Base-by-base conservation (phyloP, 1,284 basidiomycete species). In the Malassezia dermatis region DNA sequence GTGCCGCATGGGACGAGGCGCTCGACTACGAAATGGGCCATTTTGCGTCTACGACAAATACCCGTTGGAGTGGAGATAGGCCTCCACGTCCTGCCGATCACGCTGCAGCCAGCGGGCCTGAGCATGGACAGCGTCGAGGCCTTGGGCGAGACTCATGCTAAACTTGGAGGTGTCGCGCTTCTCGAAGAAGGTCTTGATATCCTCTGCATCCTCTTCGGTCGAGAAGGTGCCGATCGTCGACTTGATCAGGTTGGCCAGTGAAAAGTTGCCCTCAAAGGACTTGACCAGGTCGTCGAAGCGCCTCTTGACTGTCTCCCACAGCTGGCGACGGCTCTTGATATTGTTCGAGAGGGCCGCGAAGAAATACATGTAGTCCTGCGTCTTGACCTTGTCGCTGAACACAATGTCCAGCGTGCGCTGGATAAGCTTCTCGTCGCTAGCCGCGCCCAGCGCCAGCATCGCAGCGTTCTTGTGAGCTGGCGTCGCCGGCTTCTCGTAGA, bases 181-280 rank as follows among this genome's bases (percentile, higher is more conserved):
- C 28, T 42, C 34, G 63, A 75, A 78, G 78, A 86, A 89, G 4
- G 75, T 78, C 42, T 81, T 80, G 26, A 83, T 80, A 7, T 78
- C 78, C 42, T 82, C 75, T 32, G 82, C 80, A 76, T 93, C 90
- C 60, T 82, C 76, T 62, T 83, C 78, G 13, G 80, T 81, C 15
- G 84, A 81, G 58, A 93, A 78, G 39, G 76, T 75, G 21, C 77
- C 75, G 74, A 88, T 82, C 3, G 82, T 77, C 51, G 77, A 76
- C 81, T 64, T 48, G 28, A 71, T 64, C 24, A 76, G 62, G 45
- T 64, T 46, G 10, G 60, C 59, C 32, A 67, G 59, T 8, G 60
- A 64, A 21, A 63, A 65, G 45, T 62, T 62, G 39, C 64, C 61
- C 46, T 51, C 48, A 82, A 85, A 89, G 83, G 32, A 86, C 83